Conservation (phyloP, 2,329 filamentous ascomycete genomes). For the Cadophora sp. region DNA sequence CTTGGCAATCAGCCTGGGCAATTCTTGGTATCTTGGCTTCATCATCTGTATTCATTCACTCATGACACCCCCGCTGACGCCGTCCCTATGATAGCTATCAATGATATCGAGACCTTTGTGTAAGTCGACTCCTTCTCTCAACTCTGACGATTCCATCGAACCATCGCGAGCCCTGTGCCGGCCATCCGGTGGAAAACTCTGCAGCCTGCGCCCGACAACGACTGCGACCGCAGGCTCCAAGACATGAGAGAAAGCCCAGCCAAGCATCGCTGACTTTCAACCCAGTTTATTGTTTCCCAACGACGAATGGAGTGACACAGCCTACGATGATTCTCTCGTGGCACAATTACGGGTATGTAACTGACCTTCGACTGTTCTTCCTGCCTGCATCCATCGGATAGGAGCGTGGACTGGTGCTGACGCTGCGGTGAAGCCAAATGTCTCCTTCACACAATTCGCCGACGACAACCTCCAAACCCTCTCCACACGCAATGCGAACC, state of each 20-base stretch:
- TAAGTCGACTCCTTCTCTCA: constrained; percentile 30
- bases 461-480: constrained; percentile 76
- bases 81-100: constrained; percentile 34
- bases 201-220: constrained; percentile 4
- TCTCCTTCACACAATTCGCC: constrained; percentile 44
- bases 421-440: constrained; percentile 36
- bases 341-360: constrained; percentile 38
- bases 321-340: constrained; percentile 30
- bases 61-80: constrained; percentile 22
- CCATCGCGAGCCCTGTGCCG: background rate
- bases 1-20: constrained; percentile 13
- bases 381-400: background rate
- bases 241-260: constrained; percentile 1
- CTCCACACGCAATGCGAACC: constrained; percentile 68
- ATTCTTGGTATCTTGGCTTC: constrained; percentile 26
- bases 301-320: constrained; percentile 38
- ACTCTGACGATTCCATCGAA: background rate
- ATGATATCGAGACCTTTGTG: constrained; percentile 41
- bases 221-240: background rate
- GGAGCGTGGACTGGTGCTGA: constrained; percentile 20
- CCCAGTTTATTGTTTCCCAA: constrained; percentile 42
- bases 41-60: constrained; percentile 12
- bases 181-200: constrained; percentile 6
- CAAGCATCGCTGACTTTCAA: constrained; percentile 27
- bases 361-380: background rate